A percentile compares a stretch with the other conserved stretches of the same genome.
phyloP scores from a whole-genome alignment of 2,329 filamentous ascomycete species.

The Tothia fuscella region DNA sequence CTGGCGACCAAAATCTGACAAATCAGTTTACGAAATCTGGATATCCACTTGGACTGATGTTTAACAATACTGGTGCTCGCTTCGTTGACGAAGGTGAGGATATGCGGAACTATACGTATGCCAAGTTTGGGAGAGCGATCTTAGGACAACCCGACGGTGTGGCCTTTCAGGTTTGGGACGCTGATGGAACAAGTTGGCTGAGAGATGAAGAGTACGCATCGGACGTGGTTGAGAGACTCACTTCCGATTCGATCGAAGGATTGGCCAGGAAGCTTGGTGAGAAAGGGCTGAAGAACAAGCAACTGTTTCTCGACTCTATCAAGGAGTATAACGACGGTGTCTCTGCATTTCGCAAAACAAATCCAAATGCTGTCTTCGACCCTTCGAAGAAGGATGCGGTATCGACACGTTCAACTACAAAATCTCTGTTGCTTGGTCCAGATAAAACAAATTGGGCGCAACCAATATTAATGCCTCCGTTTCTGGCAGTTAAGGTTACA shows the following conservation, averaged over 20 bases:
- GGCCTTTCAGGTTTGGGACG: constrained; percentile 56
- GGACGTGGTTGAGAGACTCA: constrained; percentile 43
- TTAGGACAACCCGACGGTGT: constrained; percentile 44
- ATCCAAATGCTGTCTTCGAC: constrained; percentile 39
- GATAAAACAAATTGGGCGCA: constrained; percentile 57
- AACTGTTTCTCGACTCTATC: constrained; percentile 41
- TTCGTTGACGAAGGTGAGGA: constrained; percentile 58
- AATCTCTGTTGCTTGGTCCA: constrained; percentile 27
- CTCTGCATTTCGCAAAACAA: constrained; percentile 32
- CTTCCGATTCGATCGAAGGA: constrained; percentile 40
- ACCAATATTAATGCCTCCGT: constrained; percentile 44
- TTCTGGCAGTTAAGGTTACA: constrained; percentile 51
- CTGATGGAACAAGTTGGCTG: constrained; percentile 39
- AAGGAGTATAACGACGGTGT: constrained; percentile 48
- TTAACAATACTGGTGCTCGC: constrained; percentile 45
- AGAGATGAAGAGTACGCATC: constrained; percentile 50
- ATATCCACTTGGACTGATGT: constrained; percentile 54
- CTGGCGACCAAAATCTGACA: constrained; percentile 45
- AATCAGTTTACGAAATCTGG: constrained; percentile 60
- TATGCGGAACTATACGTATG: constrained; percentile 56
- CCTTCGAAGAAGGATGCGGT: constrained; percentile 50
- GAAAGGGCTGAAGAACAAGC: constrained; percentile 35
- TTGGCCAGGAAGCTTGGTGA: constrained; percentile 39
- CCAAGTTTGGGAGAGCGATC: constrained; percentile 51
- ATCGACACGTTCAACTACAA: constrained; percentile 43